phyloP scores from a whole-genome alignment of 306 rosid genomes.

The Heteromeles arbutifolia region DNA sequence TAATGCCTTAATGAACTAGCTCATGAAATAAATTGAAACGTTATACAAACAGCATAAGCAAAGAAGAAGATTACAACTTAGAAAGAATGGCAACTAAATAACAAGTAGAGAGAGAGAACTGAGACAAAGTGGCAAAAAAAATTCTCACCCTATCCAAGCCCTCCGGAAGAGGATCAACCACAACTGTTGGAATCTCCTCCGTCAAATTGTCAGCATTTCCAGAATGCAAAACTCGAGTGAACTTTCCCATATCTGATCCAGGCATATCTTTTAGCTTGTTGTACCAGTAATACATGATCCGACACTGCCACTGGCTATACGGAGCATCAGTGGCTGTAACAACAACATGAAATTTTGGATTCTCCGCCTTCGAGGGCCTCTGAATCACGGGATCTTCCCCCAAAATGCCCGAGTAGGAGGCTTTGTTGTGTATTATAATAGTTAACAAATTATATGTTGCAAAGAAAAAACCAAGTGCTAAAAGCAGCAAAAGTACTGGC shows the following conservation, averaged over 20 bases:
- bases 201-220: slow-evolving; percentile 66
- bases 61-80: neutral
- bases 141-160: slow-evolving; percentile 78
- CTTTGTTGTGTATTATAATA: slow-evolving; percentile 44
- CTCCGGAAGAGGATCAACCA: slow-evolving; percentile 88
- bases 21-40: neutral
- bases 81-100: neutral
- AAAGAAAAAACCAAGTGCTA: slow-evolving; percentile 60
- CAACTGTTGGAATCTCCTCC: slow-evolving; percentile 77
- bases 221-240: slow-evolving; percentile 76
- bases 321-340: slow-evolving; percentile 87
- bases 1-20: neutral
- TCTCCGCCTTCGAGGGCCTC: slow-evolving; percentile 13
- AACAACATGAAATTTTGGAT: slow-evolving; percentile 61
- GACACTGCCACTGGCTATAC: slow-evolving; percentile 91
- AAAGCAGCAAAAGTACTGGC: slow-evolving; percentile 50
- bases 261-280: slow-evolving; percentile 66
- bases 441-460: slow-evolving; percentile 66
- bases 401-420: slow-evolving; percentile 29
- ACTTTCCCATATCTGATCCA: slow-evolving; percentile 85
- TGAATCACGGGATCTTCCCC: slow-evolving; percentile 14
- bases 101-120: neutral
- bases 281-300: slow-evolving; percentile 95
- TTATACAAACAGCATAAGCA: neutral
- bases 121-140: neutral